Percentiles rank a stretch among this genome's conserved stretches.
Conservation (phyloP, 495 filamentous ascomycete genomes). For the Aspergillus egyptiacus region DNA sequence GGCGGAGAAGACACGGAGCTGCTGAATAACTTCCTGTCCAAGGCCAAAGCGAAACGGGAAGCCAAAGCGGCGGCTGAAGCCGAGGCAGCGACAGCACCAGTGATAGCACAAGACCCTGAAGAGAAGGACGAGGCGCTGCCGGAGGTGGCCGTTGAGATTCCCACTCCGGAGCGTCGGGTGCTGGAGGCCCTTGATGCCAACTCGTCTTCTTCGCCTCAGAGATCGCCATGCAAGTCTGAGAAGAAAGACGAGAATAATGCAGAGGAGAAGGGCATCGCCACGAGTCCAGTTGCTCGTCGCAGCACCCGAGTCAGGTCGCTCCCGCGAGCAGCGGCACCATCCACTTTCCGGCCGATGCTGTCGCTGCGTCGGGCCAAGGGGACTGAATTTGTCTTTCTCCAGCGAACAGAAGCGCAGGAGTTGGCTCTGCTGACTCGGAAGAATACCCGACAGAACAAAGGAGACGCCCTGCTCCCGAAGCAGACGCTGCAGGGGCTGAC, state of each 20-base stretch:
- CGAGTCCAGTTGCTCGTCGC: slow-evolving; percentile 32
- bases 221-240: slow-evolving; percentile 30
- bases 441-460: slow-evolving; percentile 56
- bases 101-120: slow-evolving; percentile 23
- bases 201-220: slow-evolving; percentile 39
- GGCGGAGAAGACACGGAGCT: slow-evolving; percentile 53
- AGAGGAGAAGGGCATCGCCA: slow-evolving; percentile 18
- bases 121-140: slow-evolving; percentile 17
- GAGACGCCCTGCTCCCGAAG: slow-evolving; percentile 44
- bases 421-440: slow-evolving; percentile 46
- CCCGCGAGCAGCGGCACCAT: slow-evolving; percentile 20
- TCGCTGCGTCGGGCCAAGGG: slow-evolving; percentile 52
- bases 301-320: slow-evolving; percentile 36
- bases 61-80: slow-evolving; percentile 34
- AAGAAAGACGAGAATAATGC: slow-evolving; percentile 14
- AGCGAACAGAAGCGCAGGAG: slow-evolving; percentile 54
- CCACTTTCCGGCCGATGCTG: slow-evolving; percentile 42
- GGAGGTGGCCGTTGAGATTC: slow-evolving; percentile 23
- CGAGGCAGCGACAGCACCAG: slow-evolving; percentile 10
- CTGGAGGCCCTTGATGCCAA: slow-evolving; percentile 50
- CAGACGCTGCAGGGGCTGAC: slow-evolving; percentile 40
- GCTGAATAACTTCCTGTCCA: slow-evolving; percentile 56
- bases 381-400: slow-evolving; percentile 49
- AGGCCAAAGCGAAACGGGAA: slow-evolving; percentile 54
- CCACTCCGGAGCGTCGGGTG: slow-evolving; percentile 41